phyloP scores from a whole-genome alignment of 2,329 filamentous ascomycete genomes.

The Colletotrichum euphorbiae region DNA sequence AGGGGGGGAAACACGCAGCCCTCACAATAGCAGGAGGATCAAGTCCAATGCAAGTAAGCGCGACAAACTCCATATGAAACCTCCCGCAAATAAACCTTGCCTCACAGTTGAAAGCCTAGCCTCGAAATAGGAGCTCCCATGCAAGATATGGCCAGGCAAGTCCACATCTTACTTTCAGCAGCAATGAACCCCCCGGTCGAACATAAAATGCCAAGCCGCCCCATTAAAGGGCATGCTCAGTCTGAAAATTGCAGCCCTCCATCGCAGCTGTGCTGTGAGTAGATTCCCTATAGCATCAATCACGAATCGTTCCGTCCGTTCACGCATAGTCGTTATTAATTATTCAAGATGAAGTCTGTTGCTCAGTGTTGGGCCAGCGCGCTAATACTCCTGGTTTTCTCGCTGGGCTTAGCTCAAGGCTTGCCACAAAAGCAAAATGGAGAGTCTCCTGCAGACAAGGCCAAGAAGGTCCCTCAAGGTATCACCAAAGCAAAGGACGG shows the following conservation, averaged over 20 bases:
- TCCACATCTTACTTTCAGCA: background rate
- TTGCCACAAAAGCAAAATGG: background rate
- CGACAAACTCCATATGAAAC: conserved; percentile 19
- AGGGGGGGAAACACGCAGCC: background rate
- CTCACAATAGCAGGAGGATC: background rate
- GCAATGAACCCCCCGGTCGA: background rate
- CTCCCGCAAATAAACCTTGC: conserved; percentile 12
- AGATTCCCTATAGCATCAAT: too few relatives aligned
- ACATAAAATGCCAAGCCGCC: background rate
- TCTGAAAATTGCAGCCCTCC: too few relatives aligned
- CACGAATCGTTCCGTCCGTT: too few relatives aligned
- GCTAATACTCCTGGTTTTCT: background rate
- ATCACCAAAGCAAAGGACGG: conserved; percentile 62
- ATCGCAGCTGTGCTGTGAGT: too few relatives aligned
- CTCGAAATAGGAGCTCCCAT: background rate
- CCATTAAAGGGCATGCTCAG: accelerated
- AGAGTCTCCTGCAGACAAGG: conserved; percentile 45
- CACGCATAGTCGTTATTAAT: background rate
- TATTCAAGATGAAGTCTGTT: background rate
- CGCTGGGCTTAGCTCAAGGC: background rate
- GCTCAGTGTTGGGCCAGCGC: background rate
- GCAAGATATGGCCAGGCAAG: background rate
- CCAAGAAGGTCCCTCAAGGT: conserved; percentile 48
- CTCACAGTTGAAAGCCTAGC: background rate
- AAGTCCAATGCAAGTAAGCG: background rate